Evolutionary conservation across 2,329 filamentous ascomycete genomes (phyloP), one percentile per base, ranked within the genome.

Genomic region (Didymella pomorum): DNA sequence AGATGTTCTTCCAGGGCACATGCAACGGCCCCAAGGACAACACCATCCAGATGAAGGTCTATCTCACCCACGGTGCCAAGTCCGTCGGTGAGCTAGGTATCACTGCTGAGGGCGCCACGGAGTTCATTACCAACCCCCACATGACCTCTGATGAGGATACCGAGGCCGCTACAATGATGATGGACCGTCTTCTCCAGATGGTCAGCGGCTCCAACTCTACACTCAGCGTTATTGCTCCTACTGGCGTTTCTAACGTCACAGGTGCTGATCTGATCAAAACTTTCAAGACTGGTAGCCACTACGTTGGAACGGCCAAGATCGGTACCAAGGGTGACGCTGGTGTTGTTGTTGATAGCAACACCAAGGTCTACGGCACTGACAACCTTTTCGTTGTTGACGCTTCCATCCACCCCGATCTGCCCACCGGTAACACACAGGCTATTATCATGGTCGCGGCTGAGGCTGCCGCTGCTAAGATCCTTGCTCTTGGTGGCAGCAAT

Each of bases 401-500:
- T 1, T 79, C 76, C 0, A 77, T 81, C 23, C 89, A 90, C 78
- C 88, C 89, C 0, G 88, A 89, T 62, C 85, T 90, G 66, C 82
- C 87, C 3, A 87, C 87, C 0, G 86, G 87, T 21, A 92, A 92
- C 76, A 89, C 89, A 1, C 84, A 86, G 46, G 83, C 86, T 1
- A 83, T 86, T 35, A 85, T 90, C 65, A 86, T 90, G 71, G 81
- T 87, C 33, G 86, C 83, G 18, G 84, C 87, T 18, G 88, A 90
- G 79, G 82, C 83, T 41, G 87, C 87, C 9, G 82, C 82, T 4
- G 79, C 80, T 64, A 82, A 76, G 64, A 84, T 84, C 59, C 66
- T 85, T 18, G 80, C 79, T 18, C 65, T 83, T 20, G 61, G 61
- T n/a, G 52, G 58, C 10, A 52, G 47, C 28, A 51, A 54, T 3